Base-by-base conservation (phyloP, 2,329 filamentous ascomycete genomes). In the Cercospora sesami region DNA sequence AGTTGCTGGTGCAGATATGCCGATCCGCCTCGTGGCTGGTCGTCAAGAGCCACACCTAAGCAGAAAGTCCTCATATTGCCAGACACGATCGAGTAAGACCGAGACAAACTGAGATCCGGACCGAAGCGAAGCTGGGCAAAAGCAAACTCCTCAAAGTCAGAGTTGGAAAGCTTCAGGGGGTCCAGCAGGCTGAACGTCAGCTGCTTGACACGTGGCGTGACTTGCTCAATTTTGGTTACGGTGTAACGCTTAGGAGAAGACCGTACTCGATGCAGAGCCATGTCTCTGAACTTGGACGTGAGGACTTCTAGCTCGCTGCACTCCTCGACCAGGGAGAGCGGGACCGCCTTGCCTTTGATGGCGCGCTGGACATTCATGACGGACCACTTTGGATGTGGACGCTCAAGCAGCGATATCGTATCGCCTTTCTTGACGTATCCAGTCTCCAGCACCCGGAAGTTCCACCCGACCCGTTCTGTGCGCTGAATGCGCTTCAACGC, bases 31-130 rank as follows among this genome's bases (percentile, higher is more conserved):
- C 87, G 83, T 68, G 85, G 86, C 0, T 79, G 73, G 2, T 81
- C 77, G 9, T 86, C 86, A 0, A 88, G 83, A 4, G 87, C 84
- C 21, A 91, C 80, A 21, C 87, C 88, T 0, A 91, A 79, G 73
- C 85, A 82, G 72, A 91, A 86, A 2, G 79, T 79, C 39, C 81
- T 79, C 4, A 77, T 78, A 57, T 81, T 81, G 0, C 86, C 86
- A 0, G 80, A 80, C 0, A 89, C 84, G 39, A 91, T 79, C 0
- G 88, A 90, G 73, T 90, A 91, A 0, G 85, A 83, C 9, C 89
- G 80, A 4, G 66, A 58, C n/a, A 71, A 21, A 1, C 86, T 76
- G 0, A 90, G 78, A 0, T 85, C 85, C 45, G 85, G 86, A 0
- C 83, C 84, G 1, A 91, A 80, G 71, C 81, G 86, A 23, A 91